Base-by-base conservation (phyloP, 257 asterid genomes). In the Scutellaria barbata region DNA sequence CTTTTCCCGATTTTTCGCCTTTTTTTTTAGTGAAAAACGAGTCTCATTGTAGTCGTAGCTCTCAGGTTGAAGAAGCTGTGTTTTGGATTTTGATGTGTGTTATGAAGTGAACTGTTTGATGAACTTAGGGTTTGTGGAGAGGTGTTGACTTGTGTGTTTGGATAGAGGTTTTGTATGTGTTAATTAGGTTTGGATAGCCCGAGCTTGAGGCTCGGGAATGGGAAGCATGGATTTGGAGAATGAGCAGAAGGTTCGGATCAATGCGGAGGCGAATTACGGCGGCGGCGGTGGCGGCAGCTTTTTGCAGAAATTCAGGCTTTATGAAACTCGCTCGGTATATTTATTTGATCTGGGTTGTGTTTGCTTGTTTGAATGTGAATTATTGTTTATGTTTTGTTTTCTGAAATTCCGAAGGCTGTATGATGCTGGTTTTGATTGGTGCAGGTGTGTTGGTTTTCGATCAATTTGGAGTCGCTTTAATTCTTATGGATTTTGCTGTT, bases 321-420 rank as follows among this genome's bases (percentile, higher is more conserved):
- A 90, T 16, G 96, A 90, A 77, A 90, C 98, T 71, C 80, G 80
- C 55, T 86, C 99, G 96, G 99, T 95, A 91, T 81, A 30, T 17
- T 64, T 75, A 11, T 33, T 69, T 40, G 63, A 64, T 71, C 74
- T 77, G n/a, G n/a, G n/a, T 47, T 57, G 41, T 69, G 30, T 59
- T 75, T 50, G 30, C 55, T 77, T 77, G 68, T 25, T 66, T 69
- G 65, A 52, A 37, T 42, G 54, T 65, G 60, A 69, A 10, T 78
- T 50, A 0, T 50, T 76, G 71, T 37, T 77, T 18, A 18, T 67
- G 33, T n/a, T 53, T 11, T 30, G 40, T 58, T 8, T 12, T 47
- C 16, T 76, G 39, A 43, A 6, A 22, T 51, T 40, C 20, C 60
- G 45, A 33, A 35, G 42, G 71, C 63, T 41, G 71, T 33, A 9